phyloP scores from a whole-genome alignment of 164 flowering plant species.

The Chimonanthus praecox region DNA sequence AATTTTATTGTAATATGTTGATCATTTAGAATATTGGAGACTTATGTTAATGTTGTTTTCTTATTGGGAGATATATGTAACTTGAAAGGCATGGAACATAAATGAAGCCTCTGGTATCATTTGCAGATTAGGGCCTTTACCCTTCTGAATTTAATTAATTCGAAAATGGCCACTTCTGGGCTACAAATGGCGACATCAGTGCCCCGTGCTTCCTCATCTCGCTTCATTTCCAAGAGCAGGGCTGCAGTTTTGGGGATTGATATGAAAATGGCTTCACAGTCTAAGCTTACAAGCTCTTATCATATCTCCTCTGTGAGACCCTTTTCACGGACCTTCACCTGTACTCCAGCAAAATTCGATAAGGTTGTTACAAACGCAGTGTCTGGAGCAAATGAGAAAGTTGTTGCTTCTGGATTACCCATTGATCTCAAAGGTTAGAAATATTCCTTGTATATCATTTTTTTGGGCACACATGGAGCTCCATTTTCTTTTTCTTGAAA shows the following conservation, averaged over 20 bases:
- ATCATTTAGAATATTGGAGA: background rate
- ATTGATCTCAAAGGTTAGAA: conserved; percentile 72
- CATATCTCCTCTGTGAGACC: conserved; percentile 33
- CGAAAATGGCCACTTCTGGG: conserved; percentile 56
- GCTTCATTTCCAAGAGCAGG: conserved; percentile 20
- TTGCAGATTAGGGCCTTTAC: conserved; percentile 2
- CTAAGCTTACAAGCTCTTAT: conserved; percentile 35
- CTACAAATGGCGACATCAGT: conserved; percentile 44
- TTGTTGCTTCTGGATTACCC: conserved; percentile 51
- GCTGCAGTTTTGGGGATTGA: conserved; percentile 22
- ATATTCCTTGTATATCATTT: background rate
- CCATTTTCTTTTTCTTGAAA: background rate
- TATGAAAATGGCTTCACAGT: conserved; percentile 24
- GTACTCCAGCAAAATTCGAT: conserved; percentile 22
- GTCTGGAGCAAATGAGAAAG: conserved; percentile 49
- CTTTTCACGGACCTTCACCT: conserved; percentile 28
- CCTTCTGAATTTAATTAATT: background rate
- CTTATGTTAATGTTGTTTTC: background rate
- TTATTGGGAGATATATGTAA: background rate
- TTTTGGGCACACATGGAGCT: background rate
- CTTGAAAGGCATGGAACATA: background rate
- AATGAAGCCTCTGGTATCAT: background rate
- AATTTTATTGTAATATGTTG: background rate
- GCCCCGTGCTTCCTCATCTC: conserved; percentile 45
- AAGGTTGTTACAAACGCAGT: conserved; percentile 53